Evolutionary conservation across 257 asterid genomes (phyloP).

Genomic region (Phtheirospermum japonicum): DNA sequence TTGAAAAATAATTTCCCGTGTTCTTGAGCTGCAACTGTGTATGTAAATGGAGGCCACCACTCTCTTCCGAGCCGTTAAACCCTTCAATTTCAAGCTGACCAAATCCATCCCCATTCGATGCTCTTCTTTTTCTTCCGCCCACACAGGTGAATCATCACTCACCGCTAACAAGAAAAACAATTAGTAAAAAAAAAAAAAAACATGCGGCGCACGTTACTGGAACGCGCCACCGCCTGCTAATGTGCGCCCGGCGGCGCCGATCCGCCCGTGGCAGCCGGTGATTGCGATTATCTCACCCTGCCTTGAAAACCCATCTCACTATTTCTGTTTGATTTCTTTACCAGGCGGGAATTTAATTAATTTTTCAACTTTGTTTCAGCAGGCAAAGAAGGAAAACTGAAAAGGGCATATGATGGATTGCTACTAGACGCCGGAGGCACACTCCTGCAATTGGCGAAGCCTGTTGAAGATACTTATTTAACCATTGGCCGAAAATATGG

Average conservation of each 20-base stretch:
- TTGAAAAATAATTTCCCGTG: background rate
- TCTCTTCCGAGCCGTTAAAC: constrained; percentile 54
- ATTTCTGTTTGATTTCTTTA: background rate
- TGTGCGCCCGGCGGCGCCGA: constrained; percentile 3
- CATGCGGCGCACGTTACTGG: constrained; percentile 14
- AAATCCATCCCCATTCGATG: constrained; percentile 41
- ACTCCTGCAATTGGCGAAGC: constrained; percentile 73
- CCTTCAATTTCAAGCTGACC: constrained; percentile 41
- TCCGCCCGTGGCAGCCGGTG: constrained; percentile 15
- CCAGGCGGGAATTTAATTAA: background rate
- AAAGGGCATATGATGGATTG: constrained; percentile 71
- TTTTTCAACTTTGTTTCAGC: background rate
- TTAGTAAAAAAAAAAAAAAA: background rate
- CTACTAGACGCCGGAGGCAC: constrained; percentile 94
- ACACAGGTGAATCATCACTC: constrained; percentile 42
- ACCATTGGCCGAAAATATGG: constrained; percentile 79
- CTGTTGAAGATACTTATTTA: constrained; percentile 74
- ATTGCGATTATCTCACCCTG: background rate
- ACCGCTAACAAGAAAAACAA: background rate
- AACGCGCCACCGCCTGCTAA: constrained; percentile 9
- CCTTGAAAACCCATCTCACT: background rate
- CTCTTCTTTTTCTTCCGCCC: constrained; percentile 39
- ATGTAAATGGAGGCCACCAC: constrained; percentile 52
- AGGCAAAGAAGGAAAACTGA: constrained; percentile 40
- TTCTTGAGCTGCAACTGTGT: constrained; percentile 25